A percentile compares a stretch with the other conserved stretches of the same genome.
phyloP scores from a whole-genome alignment of 1,284 basidiomycete genomes.

The Cutaneotrichosporon daszewskae region DNA sequence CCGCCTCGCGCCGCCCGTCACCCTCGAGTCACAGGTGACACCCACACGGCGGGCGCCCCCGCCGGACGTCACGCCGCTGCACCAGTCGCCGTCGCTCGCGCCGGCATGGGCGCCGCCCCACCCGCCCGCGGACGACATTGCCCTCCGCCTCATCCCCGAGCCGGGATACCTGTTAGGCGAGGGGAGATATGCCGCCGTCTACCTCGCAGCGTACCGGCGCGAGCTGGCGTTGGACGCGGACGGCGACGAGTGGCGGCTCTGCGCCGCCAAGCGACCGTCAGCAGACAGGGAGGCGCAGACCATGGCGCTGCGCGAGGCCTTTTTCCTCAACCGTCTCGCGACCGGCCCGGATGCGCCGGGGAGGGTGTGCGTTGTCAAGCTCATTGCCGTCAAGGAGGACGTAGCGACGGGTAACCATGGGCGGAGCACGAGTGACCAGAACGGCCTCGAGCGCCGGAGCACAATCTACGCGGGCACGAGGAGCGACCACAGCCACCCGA shows the following conservation, averaged over 20 bases:
- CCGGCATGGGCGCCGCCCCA: constrained; percentile 30
- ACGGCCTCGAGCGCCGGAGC: constrained; percentile 2
- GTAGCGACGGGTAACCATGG: not conserved
- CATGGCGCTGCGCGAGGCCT: constrained; percentile 49
- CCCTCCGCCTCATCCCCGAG: constrained; percentile 34
- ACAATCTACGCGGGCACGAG: constrained; percentile 9
- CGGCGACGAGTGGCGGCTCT: constrained; percentile 39
- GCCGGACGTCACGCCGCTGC: constrained; percentile 27
- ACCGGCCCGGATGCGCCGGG: constrained; percentile 12
- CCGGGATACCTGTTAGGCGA: constrained; percentile 46
- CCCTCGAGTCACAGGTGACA: not conserved
- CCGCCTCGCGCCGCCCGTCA: constrained; percentile 20
- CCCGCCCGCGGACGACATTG: constrained; percentile 33
- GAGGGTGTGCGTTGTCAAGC: constrained; percentile 34
- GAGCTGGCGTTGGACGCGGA: constrained; percentile 3
- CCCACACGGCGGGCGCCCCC: constrained; percentile 6
- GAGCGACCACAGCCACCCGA: not conserved
- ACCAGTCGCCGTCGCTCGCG: constrained; percentile 35
- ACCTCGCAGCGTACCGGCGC: constrained; percentile 43
- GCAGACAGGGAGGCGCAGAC: constrained; percentile 49
- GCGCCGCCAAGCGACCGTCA: constrained; percentile 49
- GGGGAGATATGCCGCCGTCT: constrained; percentile 49
- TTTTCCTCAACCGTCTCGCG: constrained; percentile 47
- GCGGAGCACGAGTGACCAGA: not conserved
- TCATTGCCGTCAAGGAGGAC: constrained; percentile 43